phyloP scores from a whole-genome alignment of 1,284 basidiomycete species.

The Sanghuangporus sanghuang region DNA sequence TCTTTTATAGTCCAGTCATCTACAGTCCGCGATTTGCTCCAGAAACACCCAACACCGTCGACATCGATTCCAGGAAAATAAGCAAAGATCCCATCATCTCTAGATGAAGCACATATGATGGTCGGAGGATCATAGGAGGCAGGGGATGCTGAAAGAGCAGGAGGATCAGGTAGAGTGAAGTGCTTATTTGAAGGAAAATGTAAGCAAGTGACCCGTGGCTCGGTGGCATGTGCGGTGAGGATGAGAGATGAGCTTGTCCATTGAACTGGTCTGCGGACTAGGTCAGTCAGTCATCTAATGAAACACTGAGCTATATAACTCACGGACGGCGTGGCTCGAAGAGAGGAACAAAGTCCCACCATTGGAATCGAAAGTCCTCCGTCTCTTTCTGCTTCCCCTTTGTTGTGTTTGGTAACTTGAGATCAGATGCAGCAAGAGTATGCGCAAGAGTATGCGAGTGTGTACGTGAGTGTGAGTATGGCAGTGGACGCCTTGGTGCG shows the following conservation, averaged over 20 bases:
- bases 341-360: constrained; percentile 69
- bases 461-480: constrained; percentile 3
- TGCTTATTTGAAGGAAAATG: constrained; percentile 65
- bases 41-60: constrained; percentile 60
- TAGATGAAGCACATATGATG: constrained; percentile 52
- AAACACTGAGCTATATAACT: constrained; percentile 14
- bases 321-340: constrained; percentile 52
- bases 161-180: constrained; percentile 52
- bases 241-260: constrained; percentile 68
- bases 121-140: constrained; percentile 55
- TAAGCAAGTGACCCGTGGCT: constrained; percentile 54
- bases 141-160: constrained; percentile 39
- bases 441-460: not conserved
- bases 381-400: constrained; percentile 57
- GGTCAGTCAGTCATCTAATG: constrained; percentile 9
- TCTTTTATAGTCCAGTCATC: constrained; percentile 61
- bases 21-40: constrained; percentile 50
- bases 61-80: constrained; percentile 57
- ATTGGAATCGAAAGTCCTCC: constrained; percentile 52
- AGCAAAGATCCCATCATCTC: constrained; percentile 63
- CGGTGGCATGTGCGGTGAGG: constrained; percentile 57
- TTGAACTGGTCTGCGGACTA: constrained; percentile 47
- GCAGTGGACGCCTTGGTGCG: constrained; percentile 1
- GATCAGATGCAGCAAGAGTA: not conserved
- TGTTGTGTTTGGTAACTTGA: constrained; percentile 1